phyloP scores from a whole-genome alignment of 2,329 filamentous ascomycete species.

The Coniella lustricola region DNA sequence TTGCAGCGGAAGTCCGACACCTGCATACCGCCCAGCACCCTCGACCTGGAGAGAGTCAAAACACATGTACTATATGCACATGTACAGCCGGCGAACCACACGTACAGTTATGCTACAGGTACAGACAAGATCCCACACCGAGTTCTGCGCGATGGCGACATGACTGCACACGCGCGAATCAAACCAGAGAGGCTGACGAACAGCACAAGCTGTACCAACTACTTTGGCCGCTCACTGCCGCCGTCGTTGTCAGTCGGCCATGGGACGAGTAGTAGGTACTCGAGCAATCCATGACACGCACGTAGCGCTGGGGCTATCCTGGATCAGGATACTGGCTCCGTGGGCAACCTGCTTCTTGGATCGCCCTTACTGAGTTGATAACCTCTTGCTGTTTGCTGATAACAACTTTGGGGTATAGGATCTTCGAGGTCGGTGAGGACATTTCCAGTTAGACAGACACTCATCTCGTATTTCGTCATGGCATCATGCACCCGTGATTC shows the following conservation, averaged over 20 bases:
- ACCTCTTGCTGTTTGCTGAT: not conserved
- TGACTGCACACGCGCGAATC: too few species aligned
- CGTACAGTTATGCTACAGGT: too few species aligned
- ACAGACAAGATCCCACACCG: too few species aligned
- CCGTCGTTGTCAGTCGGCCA: too few species aligned
- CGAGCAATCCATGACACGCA: not conserved
- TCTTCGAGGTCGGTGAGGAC: not conserved
- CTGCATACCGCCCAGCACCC: not conserved
- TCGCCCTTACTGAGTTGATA: not conserved
- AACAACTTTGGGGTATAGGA: not conserved
- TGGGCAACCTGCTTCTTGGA: slow-evolving; percentile 6
- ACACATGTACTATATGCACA: too few species aligned
- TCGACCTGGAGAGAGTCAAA: not conserved
- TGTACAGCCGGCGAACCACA: too few species aligned
- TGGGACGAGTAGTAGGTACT: not conserved
- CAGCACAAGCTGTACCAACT: too few species aligned
- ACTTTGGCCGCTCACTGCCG: too few species aligned
- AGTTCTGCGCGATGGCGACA: too few species aligned
- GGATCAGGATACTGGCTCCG: slow-evolving; percentile 9
- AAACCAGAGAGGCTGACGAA: too few species aligned
- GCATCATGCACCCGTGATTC: too few species aligned
- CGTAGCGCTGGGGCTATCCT: slow-evolving; percentile 8
- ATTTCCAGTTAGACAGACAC: not conserved
- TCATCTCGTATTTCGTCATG: slow-evolving; percentile 9
- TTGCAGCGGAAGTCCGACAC: not conserved